Evolutionary conservation across 768 basidiomycete genomes (phyloP), one percentile per base, ranked within the genome.

Genomic region (Mycena albidolilacea): DNA sequence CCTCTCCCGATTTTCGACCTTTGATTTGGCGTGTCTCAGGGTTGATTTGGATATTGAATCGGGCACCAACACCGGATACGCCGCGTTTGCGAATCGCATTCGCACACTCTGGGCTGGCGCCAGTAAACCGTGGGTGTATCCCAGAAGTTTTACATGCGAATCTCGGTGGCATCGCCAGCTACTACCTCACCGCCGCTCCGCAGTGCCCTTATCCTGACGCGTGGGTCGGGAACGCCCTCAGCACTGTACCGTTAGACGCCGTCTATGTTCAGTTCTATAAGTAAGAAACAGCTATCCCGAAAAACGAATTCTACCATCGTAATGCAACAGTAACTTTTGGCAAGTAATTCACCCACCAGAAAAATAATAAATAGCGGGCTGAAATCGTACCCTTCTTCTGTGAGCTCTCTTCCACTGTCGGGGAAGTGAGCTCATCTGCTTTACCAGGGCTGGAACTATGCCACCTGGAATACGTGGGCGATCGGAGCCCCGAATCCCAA

Each of bases 271-370:
- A 30, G 30, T 30, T 30, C 30, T 30, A 30, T 4, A 30, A 30
- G 30, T 30, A 30, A 30, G 54, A 55, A 23, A 30, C 54, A 35
- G 54, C 23, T 30, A 7, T 11, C 19, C n/a, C 23, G 54, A 55
- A 55, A 12, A 4, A 35, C 30, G 10, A 35, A 30, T 23, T 55
- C 30, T 55, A 30, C 30, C 54, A 55, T 55, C 30, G 23, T 30
- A 35, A 23, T 55, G 10, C 10, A 55, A 55, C 54, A 55, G 54
- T 55, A 55, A 55, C 30, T 21, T 5, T 55, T 55, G 54, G 54
- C 54, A 55, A 55, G 54, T n/a, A 48, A 55, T 55, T 55, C 54
- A 12, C 30, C 23, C 54, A 55, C 35, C 21, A 55, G 21, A 55
- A 55, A 55, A 48, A 48, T 48, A 48, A 30, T 30, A 11, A 55